Base-by-base conservation (phyloP, 306 rosid species). In the Inga oerstediana region DNA sequence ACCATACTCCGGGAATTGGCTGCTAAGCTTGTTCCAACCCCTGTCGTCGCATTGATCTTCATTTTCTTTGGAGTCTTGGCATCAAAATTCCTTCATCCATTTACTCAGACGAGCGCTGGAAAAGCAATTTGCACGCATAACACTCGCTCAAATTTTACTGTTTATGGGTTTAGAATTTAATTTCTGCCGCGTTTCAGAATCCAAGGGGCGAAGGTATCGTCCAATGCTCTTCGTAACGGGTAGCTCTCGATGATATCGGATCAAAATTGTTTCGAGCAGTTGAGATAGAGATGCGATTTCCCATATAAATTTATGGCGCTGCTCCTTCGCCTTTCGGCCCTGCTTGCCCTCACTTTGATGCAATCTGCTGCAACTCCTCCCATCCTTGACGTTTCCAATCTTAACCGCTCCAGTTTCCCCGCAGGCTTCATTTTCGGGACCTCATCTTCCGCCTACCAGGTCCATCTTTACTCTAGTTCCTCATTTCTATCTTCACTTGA, bases 351-450 rank as follows among this genome's bases (percentile, higher is more conserved):
- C 27, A 72, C 51, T 27, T 17, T 67, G 72, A 16, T 16, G 24
- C 72, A 16, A 35, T 67, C 44, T 30, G 61, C 3, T 44, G 73
- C 51, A 48, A 35, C 72, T 62, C 70, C 75, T 0, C 75, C 79
- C 1, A 19, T 80, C 52, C 15, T 74, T 30, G 82, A 77, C 2
- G 45, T 76, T 69, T 59, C 84, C 58, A 69, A 82, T 0, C 72
- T 88, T 46, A 90, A 89, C 61, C 86, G 94, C 4, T 84, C 54
- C 16, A 86, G 84, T 65, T 90, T 88, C 68, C 93, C 93, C 9
- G 44, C 52, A 0, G 81, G 79, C 20, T 79, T 82, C 32, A 76
- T 76, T 17, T 82, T 89, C 75, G 88, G 88, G 0, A 79, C 86
- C 0, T 88, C 84, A 14, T 87, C 90, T 13, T 79, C 90, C 0